These are phyloP conservation scores for Cladosporium cucumerinum DNA, from an alignment of 2,329 filamentous ascomycete genomes.

Conservation along the genomic window DNA sequence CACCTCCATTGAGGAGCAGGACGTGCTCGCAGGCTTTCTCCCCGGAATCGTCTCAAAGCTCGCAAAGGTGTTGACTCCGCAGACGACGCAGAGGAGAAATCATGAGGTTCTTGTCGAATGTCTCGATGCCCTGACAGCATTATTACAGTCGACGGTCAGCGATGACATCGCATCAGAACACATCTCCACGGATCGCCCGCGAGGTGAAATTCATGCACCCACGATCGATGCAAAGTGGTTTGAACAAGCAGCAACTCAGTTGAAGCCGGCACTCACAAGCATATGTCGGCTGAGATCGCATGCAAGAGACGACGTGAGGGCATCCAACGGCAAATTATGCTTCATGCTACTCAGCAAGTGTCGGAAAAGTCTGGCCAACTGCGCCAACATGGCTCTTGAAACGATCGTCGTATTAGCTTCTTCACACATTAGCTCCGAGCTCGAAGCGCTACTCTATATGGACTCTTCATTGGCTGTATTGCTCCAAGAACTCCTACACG, in stretches of 20 bases:
- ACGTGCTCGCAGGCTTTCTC: conserved; percentile 79
- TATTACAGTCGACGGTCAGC: conserved; percentile 19
- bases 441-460: conserved; percentile 61
- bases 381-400: conserved; percentile 70
- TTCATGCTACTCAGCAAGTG: conserved; percentile 75
- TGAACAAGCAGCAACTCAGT: conserved; percentile 62
- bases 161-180: conserved; percentile 22
- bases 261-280: conserved; percentile 77
- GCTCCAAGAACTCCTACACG: conserved; percentile 69
- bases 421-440: conserved; percentile 39
- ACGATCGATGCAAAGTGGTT: conserved; percentile 4
- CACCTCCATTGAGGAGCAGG: conserved; percentile 62
- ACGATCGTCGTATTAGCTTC: conserved; percentile 69
- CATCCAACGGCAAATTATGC: conserved; percentile 67
- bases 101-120: conserved; percentile 57
- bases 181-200: background rate
- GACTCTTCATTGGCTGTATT: conserved; percentile 61
- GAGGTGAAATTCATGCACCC: background rate
- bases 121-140: conserved; percentile 23
- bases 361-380: conserved; percentile 66
- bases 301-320: conserved; percentile 64
- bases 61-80: conserved; percentile 69
- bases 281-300: conserved; percentile 73
- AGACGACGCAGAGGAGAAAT: conserved; percentile 57
- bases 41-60: conserved; percentile 83